A percentile compares a stretch with the other conserved stretches of the same genome.
phyloP scores from a whole-genome alignment of 2,329 filamentous ascomycete genomes.

The Eurotiales sp. region DNA sequence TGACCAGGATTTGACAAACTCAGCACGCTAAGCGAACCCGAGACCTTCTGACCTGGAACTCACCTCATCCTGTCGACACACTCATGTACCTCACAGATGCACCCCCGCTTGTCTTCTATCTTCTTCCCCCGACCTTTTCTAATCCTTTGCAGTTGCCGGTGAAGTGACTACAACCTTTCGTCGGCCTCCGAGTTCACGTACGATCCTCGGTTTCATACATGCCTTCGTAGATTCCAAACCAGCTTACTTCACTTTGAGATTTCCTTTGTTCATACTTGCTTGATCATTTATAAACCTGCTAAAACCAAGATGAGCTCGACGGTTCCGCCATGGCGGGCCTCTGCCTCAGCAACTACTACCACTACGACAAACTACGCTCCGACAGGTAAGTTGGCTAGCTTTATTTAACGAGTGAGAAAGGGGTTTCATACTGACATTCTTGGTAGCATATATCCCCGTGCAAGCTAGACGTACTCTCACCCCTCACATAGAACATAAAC shows the following conservation, averaged over 20 bases:
- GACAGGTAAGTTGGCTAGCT: conserved; percentile 30
- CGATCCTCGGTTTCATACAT: not conserved
- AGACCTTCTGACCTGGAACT: conserved; percentile 14
- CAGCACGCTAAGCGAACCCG: conserved; percentile 18
- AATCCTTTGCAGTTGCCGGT: not conserved
- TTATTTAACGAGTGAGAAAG: conserved; percentile 18
- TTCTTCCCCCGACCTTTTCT: not conserved
- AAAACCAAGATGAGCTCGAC: conserved; percentile 34
- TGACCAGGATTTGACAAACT: conserved; percentile 8
- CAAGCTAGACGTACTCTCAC: conserved; percentile 60
- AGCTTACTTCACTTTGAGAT: conserved; percentile 8
- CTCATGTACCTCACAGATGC: not conserved
- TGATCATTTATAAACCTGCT: conserved; percentile 7
- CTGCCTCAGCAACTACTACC: conserved; percentile 27
- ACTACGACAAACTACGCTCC: conserved; percentile 27
- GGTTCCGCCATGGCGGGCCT: conserved; percentile 37
- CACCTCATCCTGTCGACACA: not conserved
- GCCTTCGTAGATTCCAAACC: conserved; percentile 15
- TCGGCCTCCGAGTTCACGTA: not conserved
- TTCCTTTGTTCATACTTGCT: conserved; percentile 14
- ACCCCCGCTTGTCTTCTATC: not conserved
- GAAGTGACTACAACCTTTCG: not conserved
- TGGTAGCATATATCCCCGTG: conserved; percentile 58
- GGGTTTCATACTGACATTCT: not conserved
- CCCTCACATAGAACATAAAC: conserved; percentile 31